Evolutionary conservation across 331 rosid species (phyloP).

Genomic region (Saraca asoca): DNA sequence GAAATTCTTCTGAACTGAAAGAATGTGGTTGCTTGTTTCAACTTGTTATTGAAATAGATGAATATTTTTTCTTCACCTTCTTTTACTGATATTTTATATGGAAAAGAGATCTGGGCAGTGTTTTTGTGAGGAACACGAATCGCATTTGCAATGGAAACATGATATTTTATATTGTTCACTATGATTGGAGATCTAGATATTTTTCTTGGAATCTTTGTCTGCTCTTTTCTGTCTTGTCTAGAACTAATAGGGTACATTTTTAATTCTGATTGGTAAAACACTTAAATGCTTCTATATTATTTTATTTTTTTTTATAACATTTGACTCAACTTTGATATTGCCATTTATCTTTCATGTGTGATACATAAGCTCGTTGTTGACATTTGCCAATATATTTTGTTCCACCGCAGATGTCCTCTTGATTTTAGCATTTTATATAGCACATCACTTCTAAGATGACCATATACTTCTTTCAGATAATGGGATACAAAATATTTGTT

Average conservation of each 20-base stretch:
- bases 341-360: not conserved
- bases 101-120: not conserved
- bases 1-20: too few relatives aligned
- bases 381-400: constrained; percentile 20
- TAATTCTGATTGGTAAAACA: not conserved
- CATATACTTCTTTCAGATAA: constrained; percentile 65
- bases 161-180: not conserved
- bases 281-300: not conserved
- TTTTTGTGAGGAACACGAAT: not conserved
- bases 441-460: constrained; percentile 33
- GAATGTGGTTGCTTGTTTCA: too few relatives aligned
- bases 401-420: constrained; percentile 9
- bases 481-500: constrained; percentile 93
- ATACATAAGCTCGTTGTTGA: constrained; percentile 5
- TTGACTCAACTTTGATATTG: not conserved
- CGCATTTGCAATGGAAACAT: not conserved
- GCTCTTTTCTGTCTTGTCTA: not conserved
- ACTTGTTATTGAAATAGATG: too few relatives aligned
- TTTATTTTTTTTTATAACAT: not conserved
- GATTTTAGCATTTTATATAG: constrained; percentile 29
- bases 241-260: not conserved
- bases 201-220: not conserved
- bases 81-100: too few relatives aligned
- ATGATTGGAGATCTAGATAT: not conserved
- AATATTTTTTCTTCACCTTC: too few relatives aligned